Evolutionary conservation across 805 yeast genomes (phyloP).

Genomic region (Maudiozyma serrabonitensis): DNA sequence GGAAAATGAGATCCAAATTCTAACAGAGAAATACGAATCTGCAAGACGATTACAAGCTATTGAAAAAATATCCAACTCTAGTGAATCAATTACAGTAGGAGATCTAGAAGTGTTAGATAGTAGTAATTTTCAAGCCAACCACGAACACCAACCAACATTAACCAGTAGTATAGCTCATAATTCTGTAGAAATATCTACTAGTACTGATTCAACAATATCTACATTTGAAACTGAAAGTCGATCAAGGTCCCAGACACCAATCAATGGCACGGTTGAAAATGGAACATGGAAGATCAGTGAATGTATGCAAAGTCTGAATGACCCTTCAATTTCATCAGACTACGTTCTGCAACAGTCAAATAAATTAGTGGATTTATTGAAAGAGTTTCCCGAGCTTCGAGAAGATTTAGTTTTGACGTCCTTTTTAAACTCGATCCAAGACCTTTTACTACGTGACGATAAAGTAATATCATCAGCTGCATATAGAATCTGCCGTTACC

Average conservation of each 20-base stretch:
- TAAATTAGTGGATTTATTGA: conserved; percentile 48
- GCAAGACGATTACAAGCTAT: conserved; percentile 5
- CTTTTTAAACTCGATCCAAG: conserved; percentile 48
- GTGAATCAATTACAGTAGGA: not conserved
- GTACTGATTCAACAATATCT: not conserved
- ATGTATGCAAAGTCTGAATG: conserved; percentile 28
- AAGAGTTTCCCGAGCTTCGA: conserved; percentile 48
- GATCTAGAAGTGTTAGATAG: conserved; percentile 1
- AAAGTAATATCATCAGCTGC: conserved; percentile 66
- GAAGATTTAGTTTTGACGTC: conserved; percentile 54
- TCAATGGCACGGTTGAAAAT: conserved; percentile 13
- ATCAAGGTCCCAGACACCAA: not conserved
- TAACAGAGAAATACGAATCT: conserved; percentile 19
- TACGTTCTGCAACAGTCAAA: conserved; percentile 47
- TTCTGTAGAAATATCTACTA: too few species aligned
- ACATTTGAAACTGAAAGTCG: not conserved
- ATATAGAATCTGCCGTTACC: conserved; percentile 59
- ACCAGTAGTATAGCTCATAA: not conserved
- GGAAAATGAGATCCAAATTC: conserved; percentile 18
- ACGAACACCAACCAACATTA: not conserved
- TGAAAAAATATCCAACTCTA: not conserved
- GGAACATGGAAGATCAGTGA: conserved; percentile 31
- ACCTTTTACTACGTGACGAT: conserved; percentile 46
- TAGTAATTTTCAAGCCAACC: not conserved
- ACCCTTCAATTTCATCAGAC: conserved; percentile 16